Conservation (phyloP, 106 monocot genomes). For the Platanthera zijinensis region DNA sequence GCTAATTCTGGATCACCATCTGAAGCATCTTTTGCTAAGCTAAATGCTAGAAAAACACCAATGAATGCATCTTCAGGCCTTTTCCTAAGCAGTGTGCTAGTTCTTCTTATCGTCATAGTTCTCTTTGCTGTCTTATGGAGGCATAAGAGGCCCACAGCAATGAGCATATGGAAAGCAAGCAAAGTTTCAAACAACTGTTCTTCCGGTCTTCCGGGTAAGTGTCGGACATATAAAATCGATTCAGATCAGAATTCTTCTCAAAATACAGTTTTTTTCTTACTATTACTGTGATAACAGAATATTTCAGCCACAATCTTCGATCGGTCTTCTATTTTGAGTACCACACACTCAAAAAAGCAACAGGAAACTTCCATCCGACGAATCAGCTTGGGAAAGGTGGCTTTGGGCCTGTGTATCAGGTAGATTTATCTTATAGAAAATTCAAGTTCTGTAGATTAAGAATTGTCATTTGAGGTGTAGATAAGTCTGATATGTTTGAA, state of each 20-base stretch:
- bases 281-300: slow-evolving; percentile 14
- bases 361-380: slow-evolving; percentile 27
- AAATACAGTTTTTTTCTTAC: not conserved
- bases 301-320: slow-evolving; percentile 29
- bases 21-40: slow-evolving; percentile 1
- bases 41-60: not conserved
- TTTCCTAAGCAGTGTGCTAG: slow-evolving; percentile 16
- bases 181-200: slow-evolving; percentile 6
- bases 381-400: slow-evolving; percentile 51
- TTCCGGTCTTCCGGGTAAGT: not conserved
- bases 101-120: slow-evolving; percentile 13
- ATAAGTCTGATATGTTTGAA: not conserved
- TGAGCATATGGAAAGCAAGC: slow-evolving; percentile 8
- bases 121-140: slow-evolving; percentile 27
- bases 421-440: not conserved
- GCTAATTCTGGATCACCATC: not conserved
- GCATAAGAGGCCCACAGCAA: slow-evolving; percentile 13
- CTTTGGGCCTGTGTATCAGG: slow-evolving; percentile 44
- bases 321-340: slow-evolving; percentile 28
- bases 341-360: slow-evolving; percentile 40
- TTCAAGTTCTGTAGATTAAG: not conserved
- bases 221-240: not conserved
- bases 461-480: not conserved
- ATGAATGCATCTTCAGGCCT: slow-evolving; percentile 12
- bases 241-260: not conserved